A percentile compares a stretch with the other conserved stretches of the same genome.
Evolutionary conservation across 345 rosid genomes (phyloP).

Genomic region (Euphorbia pulcherrima): DNA sequence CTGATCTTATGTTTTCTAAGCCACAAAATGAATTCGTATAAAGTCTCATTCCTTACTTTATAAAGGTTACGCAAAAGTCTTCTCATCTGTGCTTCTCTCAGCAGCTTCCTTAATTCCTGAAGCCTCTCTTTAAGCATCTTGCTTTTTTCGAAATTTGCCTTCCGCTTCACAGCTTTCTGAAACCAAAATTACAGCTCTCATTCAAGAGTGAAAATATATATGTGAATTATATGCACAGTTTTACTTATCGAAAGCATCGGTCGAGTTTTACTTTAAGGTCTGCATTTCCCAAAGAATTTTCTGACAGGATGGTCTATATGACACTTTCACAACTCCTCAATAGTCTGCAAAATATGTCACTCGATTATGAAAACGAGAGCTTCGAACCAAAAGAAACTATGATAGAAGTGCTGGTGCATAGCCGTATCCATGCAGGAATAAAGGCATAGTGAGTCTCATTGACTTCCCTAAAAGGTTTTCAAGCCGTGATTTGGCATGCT

Average conservation of each 20-base stretch:
- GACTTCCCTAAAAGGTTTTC: not conserved
- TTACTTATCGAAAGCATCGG: conserved; percentile 64
- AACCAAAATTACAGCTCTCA: conserved; percentile 1
- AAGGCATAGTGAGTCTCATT: not conserved
- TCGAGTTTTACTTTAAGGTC: conserved; percentile 78
- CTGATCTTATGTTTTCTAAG: not conserved
- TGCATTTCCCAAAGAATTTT: conserved; percentile 80
- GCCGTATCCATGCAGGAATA: not conserved
- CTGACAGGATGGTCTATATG: conserved; percentile 77
- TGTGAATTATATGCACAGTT: no score
- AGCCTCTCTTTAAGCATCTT: conserved; percentile 58
- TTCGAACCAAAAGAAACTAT: not conserved
- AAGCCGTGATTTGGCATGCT: not conserved
- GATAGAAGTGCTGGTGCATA: not conserved
- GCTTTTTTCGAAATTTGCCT: conserved; percentile 72
- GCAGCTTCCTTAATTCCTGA: conserved; percentile 46
- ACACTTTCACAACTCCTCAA: conserved; percentile 83
- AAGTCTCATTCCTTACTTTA: not conserved
- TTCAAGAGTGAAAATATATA: not conserved
- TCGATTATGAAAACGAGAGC: not conserved
- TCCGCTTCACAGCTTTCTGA: conserved; percentile 88
- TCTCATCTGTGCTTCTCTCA: conserved; percentile 20
- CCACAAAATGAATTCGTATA: not conserved
- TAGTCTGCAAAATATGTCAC: conserved; percentile 42
- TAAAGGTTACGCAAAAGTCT: conserved; percentile 4